phyloP scores from a whole-genome alignment of 768 basidiomycete species.

The Psilocybe cubensis region DNA sequence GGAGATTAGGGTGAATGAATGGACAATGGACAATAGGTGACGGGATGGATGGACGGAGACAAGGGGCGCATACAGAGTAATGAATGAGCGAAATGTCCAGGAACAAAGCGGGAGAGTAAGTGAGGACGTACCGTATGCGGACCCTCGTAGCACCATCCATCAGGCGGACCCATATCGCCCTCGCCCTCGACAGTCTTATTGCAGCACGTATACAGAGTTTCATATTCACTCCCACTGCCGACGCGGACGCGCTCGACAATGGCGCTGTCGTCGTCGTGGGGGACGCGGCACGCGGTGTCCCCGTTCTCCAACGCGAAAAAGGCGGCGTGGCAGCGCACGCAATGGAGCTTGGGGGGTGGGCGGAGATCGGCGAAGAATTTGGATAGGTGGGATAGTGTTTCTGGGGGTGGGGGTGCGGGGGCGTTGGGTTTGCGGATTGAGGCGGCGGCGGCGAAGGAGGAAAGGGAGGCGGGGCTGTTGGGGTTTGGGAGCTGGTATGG shows the following conservation, averaged over 20 bases:
- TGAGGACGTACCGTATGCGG: slow-evolving; percentile 60
- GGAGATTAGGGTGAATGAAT: neutral
- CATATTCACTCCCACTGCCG: slow-evolving; percentile 42
- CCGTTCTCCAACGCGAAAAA: slow-evolving; percentile 76
- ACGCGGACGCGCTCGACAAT: slow-evolving; percentile 62
- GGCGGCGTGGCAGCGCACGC: slow-evolving; percentile 72
- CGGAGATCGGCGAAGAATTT: slow-evolving; percentile 64
- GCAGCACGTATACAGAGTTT: slow-evolving; percentile 76
- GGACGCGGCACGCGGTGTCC: slow-evolving; percentile 69
- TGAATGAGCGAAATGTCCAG: neutral
- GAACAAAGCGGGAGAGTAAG: neutral
- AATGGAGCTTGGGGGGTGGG: slow-evolving; percentile 73
- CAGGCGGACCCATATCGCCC: slow-evolving; percentile 82
- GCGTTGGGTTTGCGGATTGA: slow-evolving; percentile 37
- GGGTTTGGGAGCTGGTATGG: slow-evolving; percentile 38
- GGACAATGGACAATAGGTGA: neutral
- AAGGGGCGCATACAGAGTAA: neutral
- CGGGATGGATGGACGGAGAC: slow-evolving; percentile 23
- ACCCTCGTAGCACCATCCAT: slow-evolving; percentile 89
- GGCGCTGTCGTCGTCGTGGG: slow-evolving; percentile 83
- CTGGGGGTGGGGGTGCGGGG: slow-evolving; percentile 35
- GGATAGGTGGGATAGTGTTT: slow-evolving; percentile 49
- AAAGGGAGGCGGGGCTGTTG: slow-evolving; percentile 29
- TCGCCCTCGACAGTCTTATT: slow-evolving; percentile 72
- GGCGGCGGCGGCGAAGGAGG: slow-evolving; percentile 40